phyloP scores from a whole-genome alignment of 768 basidiomycete species.

The Termitomyces sp. region DNA sequence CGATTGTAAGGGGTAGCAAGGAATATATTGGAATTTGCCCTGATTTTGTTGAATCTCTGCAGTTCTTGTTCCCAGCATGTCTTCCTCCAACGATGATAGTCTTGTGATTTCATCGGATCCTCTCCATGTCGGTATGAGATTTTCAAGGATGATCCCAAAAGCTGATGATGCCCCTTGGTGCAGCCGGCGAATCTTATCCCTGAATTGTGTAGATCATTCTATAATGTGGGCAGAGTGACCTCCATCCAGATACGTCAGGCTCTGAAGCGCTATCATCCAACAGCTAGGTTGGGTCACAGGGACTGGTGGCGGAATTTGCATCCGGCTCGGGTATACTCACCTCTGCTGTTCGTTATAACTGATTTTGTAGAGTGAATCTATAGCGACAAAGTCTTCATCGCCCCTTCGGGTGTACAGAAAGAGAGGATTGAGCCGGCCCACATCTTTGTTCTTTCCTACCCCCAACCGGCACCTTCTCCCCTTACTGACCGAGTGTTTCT shows the following conservation, averaged over 20 bases:
- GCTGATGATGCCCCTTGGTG: constrained; percentile 4
- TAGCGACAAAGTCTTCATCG: constrained; percentile 78
- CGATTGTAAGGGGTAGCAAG: neutral
- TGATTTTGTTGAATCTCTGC: neutral
- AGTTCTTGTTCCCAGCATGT: constrained; percentile 9
- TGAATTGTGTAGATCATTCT: constrained; percentile 79
- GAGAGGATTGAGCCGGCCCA: constrained; percentile 79
- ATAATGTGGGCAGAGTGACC: constrained; percentile 34
- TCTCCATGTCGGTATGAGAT: constrained; percentile 42
- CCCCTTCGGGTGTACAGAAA: constrained; percentile 88
- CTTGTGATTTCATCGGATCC: constrained; percentile 60
- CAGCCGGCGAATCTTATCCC: constrained; percentile 92
- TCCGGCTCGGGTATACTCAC: constrained; percentile 53
- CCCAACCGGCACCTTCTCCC: constrained; percentile 53
- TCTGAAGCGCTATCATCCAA: constrained; percentile 9
- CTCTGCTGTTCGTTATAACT: neutral
- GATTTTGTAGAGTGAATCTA: neutral
- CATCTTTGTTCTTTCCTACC: constrained; percentile 84
- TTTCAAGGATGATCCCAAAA: neutral
- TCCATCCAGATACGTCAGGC: neutral
- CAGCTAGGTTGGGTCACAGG: constrained; percentile 89
- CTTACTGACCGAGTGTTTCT: constrained; percentile 73
- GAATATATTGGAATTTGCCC: neutral
- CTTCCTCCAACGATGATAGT: constrained; percentile 30
- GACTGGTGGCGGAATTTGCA: constrained; percentile 79